These are phyloP conservation scores for Violaceomyces palustris DNA, from an alignment of 1,284 basidiomycete genomes.

Conservation along the genomic window DNA sequence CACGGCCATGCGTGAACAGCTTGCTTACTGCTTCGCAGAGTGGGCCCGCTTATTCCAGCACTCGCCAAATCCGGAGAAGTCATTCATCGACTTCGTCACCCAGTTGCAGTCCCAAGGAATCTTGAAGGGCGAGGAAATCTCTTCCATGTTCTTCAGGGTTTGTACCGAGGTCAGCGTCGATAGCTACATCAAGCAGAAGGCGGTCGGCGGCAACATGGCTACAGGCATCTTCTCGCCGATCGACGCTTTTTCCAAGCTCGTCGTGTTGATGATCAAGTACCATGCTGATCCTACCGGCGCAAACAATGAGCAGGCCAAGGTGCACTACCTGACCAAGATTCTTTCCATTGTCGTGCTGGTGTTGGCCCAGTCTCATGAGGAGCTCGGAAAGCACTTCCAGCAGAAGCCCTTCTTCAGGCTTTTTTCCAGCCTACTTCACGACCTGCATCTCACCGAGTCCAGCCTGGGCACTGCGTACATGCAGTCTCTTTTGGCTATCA, in stretches of 20 bases:
- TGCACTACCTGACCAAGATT: slow-evolving; percentile 95
- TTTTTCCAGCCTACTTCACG: slow-evolving; percentile 92
- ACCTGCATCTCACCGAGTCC: slow-evolving; percentile 76
- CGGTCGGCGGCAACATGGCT: slow-evolving; percentile 68
- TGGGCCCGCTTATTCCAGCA: slow-evolving; percentile 95
- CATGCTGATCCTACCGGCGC: slow-evolving; percentile 82
- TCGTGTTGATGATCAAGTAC: slow-evolving; percentile 98
- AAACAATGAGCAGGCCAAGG: slow-evolving; percentile 87
- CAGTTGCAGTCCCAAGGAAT: slow-evolving; percentile 94
- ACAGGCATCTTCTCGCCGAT: slow-evolving; percentile 76
- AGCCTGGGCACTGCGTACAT: slow-evolving; percentile 78
- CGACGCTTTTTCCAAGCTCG: slow-evolving; percentile 89
- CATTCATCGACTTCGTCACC: slow-evolving; percentile 94
- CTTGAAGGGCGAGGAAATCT: slow-evolving; percentile 89
- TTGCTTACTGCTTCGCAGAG: slow-evolving; percentile 63
- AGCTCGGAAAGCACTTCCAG: slow-evolving; percentile 82
- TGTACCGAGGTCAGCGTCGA: slow-evolving; percentile 92
- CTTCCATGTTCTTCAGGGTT: slow-evolving; percentile 96
- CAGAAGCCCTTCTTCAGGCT: slow-evolving; percentile 98
- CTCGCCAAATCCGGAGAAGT: slow-evolving; percentile 82
- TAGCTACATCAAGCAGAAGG: slow-evolving; percentile 80
- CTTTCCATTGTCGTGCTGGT: slow-evolving; percentile 94
- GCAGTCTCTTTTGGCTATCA: slow-evolving; percentile 77
- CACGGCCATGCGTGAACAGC: slow-evolving; percentile 57
- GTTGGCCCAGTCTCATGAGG: slow-evolving; percentile 89